Base-by-base conservation (phyloP, 106 monocot species). In the Phalaenopsis aphrodite region DNA sequence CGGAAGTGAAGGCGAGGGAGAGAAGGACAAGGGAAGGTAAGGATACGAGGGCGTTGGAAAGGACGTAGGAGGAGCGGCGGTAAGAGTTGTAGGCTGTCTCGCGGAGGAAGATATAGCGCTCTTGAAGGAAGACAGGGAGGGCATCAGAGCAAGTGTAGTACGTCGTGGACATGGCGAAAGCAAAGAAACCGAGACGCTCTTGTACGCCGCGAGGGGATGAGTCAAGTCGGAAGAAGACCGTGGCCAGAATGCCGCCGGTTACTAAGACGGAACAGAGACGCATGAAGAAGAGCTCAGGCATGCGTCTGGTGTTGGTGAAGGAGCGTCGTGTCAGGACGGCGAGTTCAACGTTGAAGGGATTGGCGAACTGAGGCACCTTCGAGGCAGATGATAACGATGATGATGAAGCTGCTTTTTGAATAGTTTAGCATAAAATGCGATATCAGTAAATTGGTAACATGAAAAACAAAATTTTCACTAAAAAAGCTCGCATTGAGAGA, bases 61-160 rank as follows among this genome's bases (percentile, higher is more conserved):
- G 78, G n/a, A 93, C 93, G 81, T 93, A 93, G 65, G 93, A 93
- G 24, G 90, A 90, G 7, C 91, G 84, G 38, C 94, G 87, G 81
- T 94, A 94, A 52, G 91, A 89, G 82, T 91, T 94, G 85, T 94
- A 88, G 37, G 94, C 86, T 5, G 94, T 94, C 81, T 94, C 94
- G 5, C 94, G 80, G 81, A 91, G 85, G 82, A 89, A 94, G 81
- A 94, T 89, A 86, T 88, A 85, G 61, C 94, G 86, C 66, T 91
- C 94, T 23, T 94, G 89, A 76, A 94, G 81, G 89, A 94, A 94
- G 58, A 94, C 88, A 14, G 91, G 94, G 75, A 94, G 88, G 5
- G 94, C 88, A 83, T 94, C 89, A 66, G 91, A 82, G 86, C 94
- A 94, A 21, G 90, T 85, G 88, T 88, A 94, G 84, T 86, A 94